A percentile compares a stretch with the other conserved stretches of the same genome.
These are phyloP conservation scores for Telopea speciosissima DNA, from an alignment of 177 flowering plant species.

Conservation along the genomic window DNA sequence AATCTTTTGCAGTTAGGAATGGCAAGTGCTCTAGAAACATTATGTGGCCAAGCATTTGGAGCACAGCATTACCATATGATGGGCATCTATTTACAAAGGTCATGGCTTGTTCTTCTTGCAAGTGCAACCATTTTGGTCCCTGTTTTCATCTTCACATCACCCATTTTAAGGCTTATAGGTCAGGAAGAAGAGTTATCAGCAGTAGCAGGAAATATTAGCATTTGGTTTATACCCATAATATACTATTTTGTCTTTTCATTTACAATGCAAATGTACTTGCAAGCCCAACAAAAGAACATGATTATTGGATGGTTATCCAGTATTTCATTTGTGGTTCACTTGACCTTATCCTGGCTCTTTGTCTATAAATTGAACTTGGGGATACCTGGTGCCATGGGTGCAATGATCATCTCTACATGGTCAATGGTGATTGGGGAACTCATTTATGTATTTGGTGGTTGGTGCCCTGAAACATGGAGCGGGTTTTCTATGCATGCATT, in stretches of 20 bases:
- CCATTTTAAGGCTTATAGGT: slow-evolving; percentile 16
- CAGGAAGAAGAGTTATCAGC: slow-evolving; percentile 27
- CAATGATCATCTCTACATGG: slow-evolving; percentile 27
- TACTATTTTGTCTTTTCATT: slow-evolving; percentile 21
- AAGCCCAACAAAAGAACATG: slow-evolving; percentile 39
- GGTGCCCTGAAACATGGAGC: slow-evolving; percentile 30
- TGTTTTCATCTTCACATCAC: slow-evolving; percentile 8
- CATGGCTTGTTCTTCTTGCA: slow-evolving; percentile 13
- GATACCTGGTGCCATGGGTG: slow-evolving; percentile 31
- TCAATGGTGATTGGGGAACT: slow-evolving; percentile 23
- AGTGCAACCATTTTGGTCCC: slow-evolving; percentile 12
- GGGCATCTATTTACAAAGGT: slow-evolving; percentile 23
- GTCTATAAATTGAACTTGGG: slow-evolving; percentile 28
- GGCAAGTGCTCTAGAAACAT: slow-evolving; percentile 22
- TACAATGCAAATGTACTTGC: slow-evolving; percentile 37
- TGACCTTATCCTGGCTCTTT: slow-evolving; percentile 31
- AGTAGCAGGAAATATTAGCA: slow-evolving; percentile 24
- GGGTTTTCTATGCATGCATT: too few species aligned
- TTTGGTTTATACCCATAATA: slow-evolving; percentile 17
- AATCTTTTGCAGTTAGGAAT: slow-evolving; percentile 18
- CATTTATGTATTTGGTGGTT: slow-evolving; percentile 37
- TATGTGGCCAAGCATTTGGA: slow-evolving; percentile 32
- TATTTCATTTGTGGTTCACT: slow-evolving; percentile 23
- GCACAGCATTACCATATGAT: slow-evolving; percentile 26
- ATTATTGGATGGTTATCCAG: slow-evolving; percentile 24